These are phyloP conservation scores for Monilinia vaccinii-corymbosi DNA, from an alignment of 2,329 filamentous ascomycete species.

Conservation along the genomic window DNA sequence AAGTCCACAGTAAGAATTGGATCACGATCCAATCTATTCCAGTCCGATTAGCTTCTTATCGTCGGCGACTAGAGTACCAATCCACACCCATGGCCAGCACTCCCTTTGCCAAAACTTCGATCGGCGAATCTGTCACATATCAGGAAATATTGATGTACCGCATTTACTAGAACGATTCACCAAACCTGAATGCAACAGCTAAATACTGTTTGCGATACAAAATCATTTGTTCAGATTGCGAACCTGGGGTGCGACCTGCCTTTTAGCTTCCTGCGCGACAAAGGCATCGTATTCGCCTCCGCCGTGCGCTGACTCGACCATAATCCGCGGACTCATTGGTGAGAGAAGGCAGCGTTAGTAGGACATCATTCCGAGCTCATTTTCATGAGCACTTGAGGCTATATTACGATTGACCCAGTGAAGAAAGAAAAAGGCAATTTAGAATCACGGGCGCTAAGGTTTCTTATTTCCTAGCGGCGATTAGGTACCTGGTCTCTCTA, in stretches of 20 bases:
- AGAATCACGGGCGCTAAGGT: neutral
- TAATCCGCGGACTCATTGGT: slow-evolving; percentile 27
- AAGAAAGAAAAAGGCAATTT: neutral
- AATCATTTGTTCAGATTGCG: slow-evolving; percentile 19
- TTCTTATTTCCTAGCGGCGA: neutral
- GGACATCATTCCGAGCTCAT: slow-evolving; percentile 24
- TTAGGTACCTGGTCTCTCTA: neutral
- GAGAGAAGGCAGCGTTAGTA: slow-evolving; percentile 31
- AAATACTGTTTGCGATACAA: slow-evolving; percentile 25
- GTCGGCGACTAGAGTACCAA: neutral
- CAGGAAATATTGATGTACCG: neutral
- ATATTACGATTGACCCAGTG: neutral
- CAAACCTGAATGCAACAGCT: slow-evolving; percentile 22
- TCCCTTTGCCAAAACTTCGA: slow-evolving; percentile 41
- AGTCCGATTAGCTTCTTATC: neutral
- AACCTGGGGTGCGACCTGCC: slow-evolving; percentile 35
- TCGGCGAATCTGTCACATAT: slow-evolving; percentile 15
- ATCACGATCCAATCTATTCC: slow-evolving; percentile 33
- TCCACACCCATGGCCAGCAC: slow-evolving; percentile 49
- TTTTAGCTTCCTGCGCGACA: slow-evolving; percentile 36
- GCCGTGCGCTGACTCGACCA: slow-evolving; percentile 37
- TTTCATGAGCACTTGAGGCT: too few relatives aligned
- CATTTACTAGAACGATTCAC: neutral
- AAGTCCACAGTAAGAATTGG: slow-evolving; percentile 33
- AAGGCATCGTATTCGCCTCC: slow-evolving; percentile 30